These are phyloP conservation scores for Arthrobotrys megalospora DNA, from an alignment of 2,329 filamentous ascomycete species.

Conservation along the genomic window DNA sequence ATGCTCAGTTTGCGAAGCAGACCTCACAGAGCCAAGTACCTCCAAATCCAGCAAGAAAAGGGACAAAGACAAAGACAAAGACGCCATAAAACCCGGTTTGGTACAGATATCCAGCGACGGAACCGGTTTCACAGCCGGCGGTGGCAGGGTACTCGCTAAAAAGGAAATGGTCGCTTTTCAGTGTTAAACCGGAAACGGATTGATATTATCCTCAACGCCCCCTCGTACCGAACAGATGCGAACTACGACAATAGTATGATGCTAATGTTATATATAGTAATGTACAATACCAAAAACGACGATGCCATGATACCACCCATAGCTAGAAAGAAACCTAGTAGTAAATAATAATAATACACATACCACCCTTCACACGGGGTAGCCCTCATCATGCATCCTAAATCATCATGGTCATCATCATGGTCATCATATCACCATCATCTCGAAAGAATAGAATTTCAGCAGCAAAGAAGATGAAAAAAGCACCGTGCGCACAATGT, in stretches of 20 bases:
- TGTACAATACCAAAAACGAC: background rate
- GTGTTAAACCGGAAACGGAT: constrained; percentile 71
- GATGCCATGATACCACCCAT: background rate
- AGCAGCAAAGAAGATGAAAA: background rate
- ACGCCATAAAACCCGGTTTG: constrained; percentile 78
- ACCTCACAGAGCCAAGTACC: constrained; percentile 73
- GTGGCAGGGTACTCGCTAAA: constrained; percentile 81
- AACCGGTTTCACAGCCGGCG: constrained; percentile 92
- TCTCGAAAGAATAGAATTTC: no score
- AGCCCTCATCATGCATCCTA: background rate
- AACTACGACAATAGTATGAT: no score
- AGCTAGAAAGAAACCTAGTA: background rate
- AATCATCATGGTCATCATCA: background rate
- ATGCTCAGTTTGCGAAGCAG: constrained; percentile 90
- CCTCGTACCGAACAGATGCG: no score
- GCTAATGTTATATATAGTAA: no score
- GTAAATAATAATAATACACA: background rate
- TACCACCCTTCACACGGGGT: background rate
- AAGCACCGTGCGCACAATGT: constrained; percentile 10
- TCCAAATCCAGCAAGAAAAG: constrained; percentile 65
- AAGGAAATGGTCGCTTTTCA: constrained; percentile 86
- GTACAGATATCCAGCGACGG: constrained; percentile 87
- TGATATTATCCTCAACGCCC: no score
- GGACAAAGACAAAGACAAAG: constrained; percentile 69
- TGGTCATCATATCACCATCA: background rate